Evolutionary conservation across 2,329 filamentous ascomycete species (phyloP), one percentile per base, ranked within the genome.

Genomic region (Emergomyces orientalis): DNA sequence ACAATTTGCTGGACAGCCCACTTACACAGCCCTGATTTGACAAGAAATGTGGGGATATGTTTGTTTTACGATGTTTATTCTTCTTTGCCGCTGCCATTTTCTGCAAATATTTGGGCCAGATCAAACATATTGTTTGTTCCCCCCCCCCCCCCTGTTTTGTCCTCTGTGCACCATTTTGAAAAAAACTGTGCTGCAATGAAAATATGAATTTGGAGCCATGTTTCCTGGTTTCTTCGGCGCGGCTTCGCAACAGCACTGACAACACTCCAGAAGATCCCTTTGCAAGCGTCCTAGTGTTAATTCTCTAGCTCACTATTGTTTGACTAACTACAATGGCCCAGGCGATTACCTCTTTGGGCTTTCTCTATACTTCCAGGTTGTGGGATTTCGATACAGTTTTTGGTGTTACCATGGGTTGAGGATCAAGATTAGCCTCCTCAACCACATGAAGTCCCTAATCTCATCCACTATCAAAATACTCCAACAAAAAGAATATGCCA

Each of bases 301-400:
- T 60, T 52, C n/a, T 34, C n/a, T 22, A 9, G 32, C n/a, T 37
- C 9, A 3, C 1, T 34, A 25, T 8, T 22, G 22, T 6, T 32
- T 19, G 30, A 17, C 54, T 39, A 56, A 41, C 54, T 25, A 54
- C 19, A 61, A 61, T 52, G 45, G 5, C 30, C 59, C 47, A 27
- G 17, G 59, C 59, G 51, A 41, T 54, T 54, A 39, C 59, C 45
- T 60, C n/a, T 61, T 61, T 61, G 32, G 30, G 59, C 59, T 3
- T 8, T 19, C 34, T 41, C 30, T 27, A 19, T 19, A 47, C 49
- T 27, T n/a, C 30, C 37, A 37, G 22, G n/a, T 19, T 37, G 41
- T 4, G 39, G 22, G 11, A 43, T 32, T 51, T n/a, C 25, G 19
- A 39, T 41, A 39, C 34, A 41, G 22, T 41, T 39, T 39, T 54